Conservation (phyloP, 305 asterid species). For the Petunia hybrid region DNA sequence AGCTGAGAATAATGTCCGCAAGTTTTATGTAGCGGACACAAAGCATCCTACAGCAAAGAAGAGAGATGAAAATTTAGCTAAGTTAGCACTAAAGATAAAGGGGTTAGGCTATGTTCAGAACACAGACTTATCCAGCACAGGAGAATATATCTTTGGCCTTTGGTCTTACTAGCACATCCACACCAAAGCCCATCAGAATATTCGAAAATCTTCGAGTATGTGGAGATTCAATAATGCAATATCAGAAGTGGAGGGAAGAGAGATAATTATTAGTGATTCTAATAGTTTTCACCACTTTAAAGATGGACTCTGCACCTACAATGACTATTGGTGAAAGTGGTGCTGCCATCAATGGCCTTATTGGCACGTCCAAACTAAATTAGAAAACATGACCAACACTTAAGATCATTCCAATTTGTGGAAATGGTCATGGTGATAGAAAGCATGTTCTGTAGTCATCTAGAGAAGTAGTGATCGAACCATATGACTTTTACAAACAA, state of each 20-base stretch:
- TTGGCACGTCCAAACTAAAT: too few species aligned
- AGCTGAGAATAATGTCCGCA: too few species aligned
- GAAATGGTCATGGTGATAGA: too few species aligned
- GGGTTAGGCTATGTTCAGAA: constrained; percentile 80
- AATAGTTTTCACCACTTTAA: constrained; percentile 84
- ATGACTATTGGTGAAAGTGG: constrained; percentile 68
- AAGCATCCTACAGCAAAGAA: constrained; percentile 67
- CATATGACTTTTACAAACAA: too few species aligned
- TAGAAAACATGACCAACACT: too few species aligned
- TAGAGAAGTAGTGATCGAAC: too few species aligned
- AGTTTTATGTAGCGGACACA: constrained; percentile 64
- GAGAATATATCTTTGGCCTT: constrained; percentile 83
- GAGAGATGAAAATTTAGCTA: constrained; percentile 50
- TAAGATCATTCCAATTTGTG: too few species aligned
- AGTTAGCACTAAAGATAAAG: constrained; percentile 43
- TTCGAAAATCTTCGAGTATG: constrained; percentile 78
- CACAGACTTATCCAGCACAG: constrained; percentile 74
- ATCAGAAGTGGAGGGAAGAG: constrained; percentile 70
- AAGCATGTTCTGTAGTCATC: too few species aligned
- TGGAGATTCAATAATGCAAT: constrained; percentile 73
- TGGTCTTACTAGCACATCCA: constrained; percentile 58
- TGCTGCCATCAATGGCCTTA: too few species aligned
- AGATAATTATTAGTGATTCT: constrained; percentile 81
- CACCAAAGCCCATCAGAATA: too few species aligned
- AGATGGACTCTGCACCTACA: constrained; percentile 76